Base-by-base conservation (phyloP, 2,329 filamentous ascomycete genomes). In the Paraphoma sp. region DNA sequence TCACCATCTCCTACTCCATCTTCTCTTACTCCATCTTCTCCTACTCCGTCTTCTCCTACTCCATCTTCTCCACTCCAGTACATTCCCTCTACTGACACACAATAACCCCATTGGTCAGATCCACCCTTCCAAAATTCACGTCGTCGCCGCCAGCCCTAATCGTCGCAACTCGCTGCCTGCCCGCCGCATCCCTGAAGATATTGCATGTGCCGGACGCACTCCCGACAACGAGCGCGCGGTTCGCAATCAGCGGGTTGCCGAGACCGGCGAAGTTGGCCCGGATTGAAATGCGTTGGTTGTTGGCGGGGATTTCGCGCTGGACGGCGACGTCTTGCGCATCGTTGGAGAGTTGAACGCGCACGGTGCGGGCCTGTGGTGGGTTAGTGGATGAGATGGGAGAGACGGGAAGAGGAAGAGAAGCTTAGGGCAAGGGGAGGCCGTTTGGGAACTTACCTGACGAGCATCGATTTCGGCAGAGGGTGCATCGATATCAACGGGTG, bases 291-390 rank as follows among this genome's bases (percentile, higher is more conserved):
- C 17, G n/a, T 6, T 48, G n/a, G 43, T 53, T 50, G 30, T 63
- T 58, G 9, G 49, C 48, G 42, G 56, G 43, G 45, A 66, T 59
- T 4, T 57, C 33, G 41, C 17, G 9, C 55, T 63, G 61, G 11
- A 53, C 59, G 1, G 53, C 63, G 33, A 59, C 53, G 31, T 64
- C 61, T 43, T 42, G 50, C 30, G 47, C 38, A 47, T 65, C 63
- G 47, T 57, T 28, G 11, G 61, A 53, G 33, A 66, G 46, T 28
- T 56, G 56, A 9, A 64, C 61, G 45, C 63, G 63, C 7, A 50
- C 33, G 33, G 51, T 38, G 1, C 30, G n/a, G 12, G 54, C 49
- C 41, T 51, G 36, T 42, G 44, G 23, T 12, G 14, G 12, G 38
- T 42, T 44, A 44, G 49, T 38, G 11, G 31, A 10, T 51, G 4